Conservation (phyloP, 257 asterid genomes). For the Petunia secreta region DNA sequence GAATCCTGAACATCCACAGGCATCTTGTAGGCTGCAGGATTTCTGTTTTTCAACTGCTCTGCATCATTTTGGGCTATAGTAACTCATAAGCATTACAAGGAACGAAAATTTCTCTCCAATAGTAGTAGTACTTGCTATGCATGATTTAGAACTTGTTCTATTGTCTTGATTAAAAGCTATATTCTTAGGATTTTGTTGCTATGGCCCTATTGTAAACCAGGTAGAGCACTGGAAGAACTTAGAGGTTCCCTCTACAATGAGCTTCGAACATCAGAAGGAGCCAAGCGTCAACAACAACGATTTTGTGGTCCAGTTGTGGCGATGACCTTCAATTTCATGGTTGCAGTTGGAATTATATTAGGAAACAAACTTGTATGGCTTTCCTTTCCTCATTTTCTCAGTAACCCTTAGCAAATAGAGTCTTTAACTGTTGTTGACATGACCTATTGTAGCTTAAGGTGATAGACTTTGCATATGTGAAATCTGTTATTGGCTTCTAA, state of each 20-base stretch:
- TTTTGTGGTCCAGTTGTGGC: conserved; percentile 75
- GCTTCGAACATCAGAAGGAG: conserved; percentile 80
- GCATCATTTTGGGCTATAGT: neutral
- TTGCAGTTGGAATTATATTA: conserved; percentile 78
- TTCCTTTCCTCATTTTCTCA: conserved; percentile 1
- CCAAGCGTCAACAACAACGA: conserved; percentile 78
- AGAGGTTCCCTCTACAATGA: conserved; percentile 70
- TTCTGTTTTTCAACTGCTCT: neutral
- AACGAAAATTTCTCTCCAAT: neutral
- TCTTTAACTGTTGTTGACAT: neutral
- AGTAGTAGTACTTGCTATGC: neutral
- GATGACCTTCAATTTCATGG: conserved; percentile 83
- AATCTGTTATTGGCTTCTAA: neutral
- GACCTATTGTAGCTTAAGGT: neutral
- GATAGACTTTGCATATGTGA: neutral
- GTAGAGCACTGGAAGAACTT: conserved; percentile 85
- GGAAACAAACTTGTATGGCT: conserved; percentile 75
- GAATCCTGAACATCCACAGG: neutral
- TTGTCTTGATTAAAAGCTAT: neutral
- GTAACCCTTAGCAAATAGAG: neutral
- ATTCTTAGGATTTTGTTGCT: neutral
- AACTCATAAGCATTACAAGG: neutral
- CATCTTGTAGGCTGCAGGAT: neutral
- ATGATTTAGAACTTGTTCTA: neutral
- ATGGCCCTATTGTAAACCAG: conserved; percentile 36